A percentile compares a stretch with the other conserved stretches of the same genome.
Evolutionary conservation across 192 early-diverging fungal genomes (phyloP).

Genomic region (Coemansia sp.): DNA sequence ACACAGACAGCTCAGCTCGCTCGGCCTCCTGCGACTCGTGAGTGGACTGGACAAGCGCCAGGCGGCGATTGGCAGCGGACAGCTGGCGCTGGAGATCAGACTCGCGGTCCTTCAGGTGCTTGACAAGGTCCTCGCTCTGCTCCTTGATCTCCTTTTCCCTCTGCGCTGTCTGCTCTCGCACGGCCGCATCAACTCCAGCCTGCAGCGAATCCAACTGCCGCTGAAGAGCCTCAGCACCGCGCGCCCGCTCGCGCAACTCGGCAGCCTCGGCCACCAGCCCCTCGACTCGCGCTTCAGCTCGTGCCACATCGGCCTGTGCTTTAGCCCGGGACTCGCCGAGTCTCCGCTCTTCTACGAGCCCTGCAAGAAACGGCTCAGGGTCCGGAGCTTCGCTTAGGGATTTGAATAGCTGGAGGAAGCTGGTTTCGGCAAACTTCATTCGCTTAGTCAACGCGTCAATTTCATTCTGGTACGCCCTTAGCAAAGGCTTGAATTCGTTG

Average conservation of each 20-base stretch:
- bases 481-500: conserved; percentile 72
- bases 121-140: conserved; percentile 79
- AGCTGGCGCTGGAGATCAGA: conserved; percentile 81
- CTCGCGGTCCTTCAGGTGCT: conserved; percentile 82
- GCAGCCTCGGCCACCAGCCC: conserved; percentile 60
- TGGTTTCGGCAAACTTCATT: conserved; percentile 80
- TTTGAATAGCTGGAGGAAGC: conserved; percentile 83
- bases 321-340: not conserved
- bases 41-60: conserved; percentile 66
- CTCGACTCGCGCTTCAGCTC: conserved; percentile 44
- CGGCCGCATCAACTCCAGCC: conserved; percentile 65
- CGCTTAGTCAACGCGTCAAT: conserved; percentile 87
- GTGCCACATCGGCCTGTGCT: conserved; percentile 23
- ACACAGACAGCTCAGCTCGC: conserved; percentile 59
- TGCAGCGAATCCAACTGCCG: conserved; percentile 12
- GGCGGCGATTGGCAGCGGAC: conserved; percentile 74
- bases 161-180: conserved; percentile 66
- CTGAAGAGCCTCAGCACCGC: conserved; percentile 13
- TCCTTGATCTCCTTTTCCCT: conserved; percentile 74
- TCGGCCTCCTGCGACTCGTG: conserved; percentile 59
- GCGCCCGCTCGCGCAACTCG: conserved; percentile 58
- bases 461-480: conserved; percentile 89
- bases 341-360: conserved; percentile 35
- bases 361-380: conserved; percentile 72
- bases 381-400: conserved; percentile 81